Evolutionary conservation across 2,329 filamentous ascomycete species (phyloP).

Genomic region (Colletotrichum acutatum): DNA sequence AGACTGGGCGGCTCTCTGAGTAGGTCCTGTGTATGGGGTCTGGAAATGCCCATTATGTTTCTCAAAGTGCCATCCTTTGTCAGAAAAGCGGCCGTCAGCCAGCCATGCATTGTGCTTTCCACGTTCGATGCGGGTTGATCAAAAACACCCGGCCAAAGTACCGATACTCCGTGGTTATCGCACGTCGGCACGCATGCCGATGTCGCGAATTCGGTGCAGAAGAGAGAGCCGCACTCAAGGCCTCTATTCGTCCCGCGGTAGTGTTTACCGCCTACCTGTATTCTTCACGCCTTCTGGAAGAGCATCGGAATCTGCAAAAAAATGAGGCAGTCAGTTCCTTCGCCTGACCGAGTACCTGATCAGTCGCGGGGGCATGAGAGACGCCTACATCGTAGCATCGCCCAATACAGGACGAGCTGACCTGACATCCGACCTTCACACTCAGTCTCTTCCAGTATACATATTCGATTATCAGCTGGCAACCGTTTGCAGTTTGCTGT

Average conservation of each 20-base stretch:
- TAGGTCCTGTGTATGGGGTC: neutral
- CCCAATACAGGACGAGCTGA: neutral
- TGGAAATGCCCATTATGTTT: neutral
- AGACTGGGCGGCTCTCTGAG: neutral
- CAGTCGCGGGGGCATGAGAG: neutral
- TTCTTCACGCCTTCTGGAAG: slow-evolving; percentile 23
- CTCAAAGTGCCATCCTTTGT: neutral
- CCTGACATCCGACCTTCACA: neutral
- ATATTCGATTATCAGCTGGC: neutral
- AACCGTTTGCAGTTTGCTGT: slow-evolving; percentile 21
- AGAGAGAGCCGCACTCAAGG: slow-evolving; percentile 10
- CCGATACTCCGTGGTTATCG: neutral
- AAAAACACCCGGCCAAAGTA: neutral
- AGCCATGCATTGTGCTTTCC: neutral
- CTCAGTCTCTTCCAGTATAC: neutral
- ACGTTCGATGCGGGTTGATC: neutral
- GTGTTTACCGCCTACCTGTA: neutral
- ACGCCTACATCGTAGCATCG: neutral
- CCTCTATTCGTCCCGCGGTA: neutral
- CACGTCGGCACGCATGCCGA: neutral
- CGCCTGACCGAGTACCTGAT: neutral
- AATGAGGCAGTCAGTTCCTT: neutral
- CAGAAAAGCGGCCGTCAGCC: neutral
- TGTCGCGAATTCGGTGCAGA: neutral
- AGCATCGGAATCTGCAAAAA: neutral